Conservation (phyloP, 495 filamentous ascomycete species). For the Letharia lupina region DNA sequence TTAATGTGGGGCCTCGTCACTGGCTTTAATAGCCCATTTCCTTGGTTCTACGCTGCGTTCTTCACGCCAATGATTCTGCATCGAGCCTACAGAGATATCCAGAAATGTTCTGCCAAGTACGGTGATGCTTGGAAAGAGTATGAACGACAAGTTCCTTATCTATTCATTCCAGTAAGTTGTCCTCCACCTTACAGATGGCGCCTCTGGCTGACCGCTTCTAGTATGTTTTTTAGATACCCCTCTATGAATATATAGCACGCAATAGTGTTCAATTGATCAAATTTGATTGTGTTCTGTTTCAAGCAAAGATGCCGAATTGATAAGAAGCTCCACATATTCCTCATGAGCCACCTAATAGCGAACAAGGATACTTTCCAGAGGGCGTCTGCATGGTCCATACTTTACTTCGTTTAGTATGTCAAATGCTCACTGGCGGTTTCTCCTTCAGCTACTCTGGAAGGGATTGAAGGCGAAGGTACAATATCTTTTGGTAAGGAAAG, state of each 20-base stretch:
- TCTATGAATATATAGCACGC: not conserved
- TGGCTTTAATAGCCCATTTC: slow-evolving; percentile 72
- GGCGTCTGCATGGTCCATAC: not conserved
- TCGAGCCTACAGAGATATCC: slow-evolving; percentile 76
- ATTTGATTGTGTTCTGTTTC: not conserved
- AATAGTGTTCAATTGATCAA: not conserved
- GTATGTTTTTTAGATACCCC: slow-evolving; percentile 33
- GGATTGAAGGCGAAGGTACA: not conserved
- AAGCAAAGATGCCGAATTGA: not conserved
- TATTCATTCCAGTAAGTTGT: slow-evolving; percentile 87
- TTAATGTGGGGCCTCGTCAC: slow-evolving; percentile 57
- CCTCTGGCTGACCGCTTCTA: slow-evolving; percentile 16
- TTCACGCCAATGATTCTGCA: slow-evolving; percentile 88
- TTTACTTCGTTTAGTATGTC: not conserved
- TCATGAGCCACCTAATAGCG: not conserved
- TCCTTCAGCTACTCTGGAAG: not conserved
- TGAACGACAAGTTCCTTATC: slow-evolving; percentile 75
- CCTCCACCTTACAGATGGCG: slow-evolving; percentile 5
- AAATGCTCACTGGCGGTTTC: not conserved
- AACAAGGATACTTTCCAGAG: not conserved
- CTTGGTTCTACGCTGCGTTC: slow-evolving; percentile 95
- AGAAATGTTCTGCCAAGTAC: slow-evolving; percentile 79
- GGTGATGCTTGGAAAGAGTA: slow-evolving; percentile 90
- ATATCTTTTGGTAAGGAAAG: not conserved
- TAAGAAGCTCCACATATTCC: not conserved